phyloP scores from a whole-genome alignment of 2,329 filamentous ascomycete genomes.

The Ophiosphaerella herpotricha region DNA sequence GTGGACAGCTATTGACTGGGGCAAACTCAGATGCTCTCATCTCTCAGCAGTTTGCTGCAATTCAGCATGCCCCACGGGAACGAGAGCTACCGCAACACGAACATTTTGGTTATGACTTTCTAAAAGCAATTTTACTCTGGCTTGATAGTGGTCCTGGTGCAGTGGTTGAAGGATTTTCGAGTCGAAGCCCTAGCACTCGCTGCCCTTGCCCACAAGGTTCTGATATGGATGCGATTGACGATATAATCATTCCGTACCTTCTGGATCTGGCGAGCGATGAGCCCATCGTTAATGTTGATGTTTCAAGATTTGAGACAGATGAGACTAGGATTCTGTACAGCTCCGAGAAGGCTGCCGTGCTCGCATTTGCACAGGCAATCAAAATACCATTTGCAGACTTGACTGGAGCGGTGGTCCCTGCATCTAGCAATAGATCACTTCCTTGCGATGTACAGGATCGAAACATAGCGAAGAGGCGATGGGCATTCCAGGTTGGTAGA shows the following conservation, averaged over 20 bases:
- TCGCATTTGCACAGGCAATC: constrained; percentile 60
- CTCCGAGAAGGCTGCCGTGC: constrained; percentile 60
- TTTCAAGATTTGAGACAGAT: constrained; percentile 62
- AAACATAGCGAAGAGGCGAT: constrained; percentile 55
- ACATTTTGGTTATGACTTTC: constrained; percentile 67
- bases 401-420: constrained; percentile 44
- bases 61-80: constrained; percentile 51
- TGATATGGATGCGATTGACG: constrained; percentile 59
- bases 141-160: constrained; percentile 62
- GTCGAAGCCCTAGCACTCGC: constrained; percentile 49
- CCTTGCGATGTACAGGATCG: constrained; percentile 49
- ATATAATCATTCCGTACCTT: constrained; percentile 63
- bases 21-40: constrained; percentile 44
- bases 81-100: constrained; percentile 45
- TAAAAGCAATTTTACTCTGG: constrained; percentile 67
- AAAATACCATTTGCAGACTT: constrained; percentile 58
- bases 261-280: constrained; percentile 56
- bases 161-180: constrained; percentile 62
- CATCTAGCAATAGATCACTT: constrained; percentile 20
- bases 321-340: constrained; percentile 57
- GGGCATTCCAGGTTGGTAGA: constrained; percentile 64
- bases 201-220: constrained; percentile 59
- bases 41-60: constrained; percentile 54
- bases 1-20: constrained; percentile 55
- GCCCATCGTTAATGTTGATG: constrained; percentile 61